phyloP scores from a whole-genome alignment of 495 filamentous ascomycete genomes.

The Annulohypoxylon nitens region DNA sequence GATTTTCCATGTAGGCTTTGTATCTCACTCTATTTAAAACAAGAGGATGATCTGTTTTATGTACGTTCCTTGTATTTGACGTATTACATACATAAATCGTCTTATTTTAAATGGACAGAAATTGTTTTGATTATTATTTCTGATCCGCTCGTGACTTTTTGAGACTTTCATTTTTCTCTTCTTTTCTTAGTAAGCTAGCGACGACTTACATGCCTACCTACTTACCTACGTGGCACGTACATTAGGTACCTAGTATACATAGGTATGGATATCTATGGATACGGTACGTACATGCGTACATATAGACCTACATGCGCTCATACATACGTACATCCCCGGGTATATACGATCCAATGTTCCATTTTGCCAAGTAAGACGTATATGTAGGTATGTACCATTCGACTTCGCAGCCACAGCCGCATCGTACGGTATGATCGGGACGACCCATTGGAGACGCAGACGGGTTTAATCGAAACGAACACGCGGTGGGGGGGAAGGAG shows the following conservation, averaged over 20 bases:
- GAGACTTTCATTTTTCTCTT: constrained; percentile 5
- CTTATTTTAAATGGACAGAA: background rate
- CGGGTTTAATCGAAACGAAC: background rate
- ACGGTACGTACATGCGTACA: background rate
- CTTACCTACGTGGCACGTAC: background rate
- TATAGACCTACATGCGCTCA: background rate
- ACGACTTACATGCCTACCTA: constrained; percentile 3
- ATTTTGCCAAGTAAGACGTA: constrained; percentile 1
- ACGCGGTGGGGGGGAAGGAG: background rate
- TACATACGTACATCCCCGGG: background rate
- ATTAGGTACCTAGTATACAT: too few relatives aligned
- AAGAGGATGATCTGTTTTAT: background rate
- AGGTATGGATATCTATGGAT: background rate
- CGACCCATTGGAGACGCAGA: background rate
- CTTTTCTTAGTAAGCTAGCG: constrained; percentile 15
- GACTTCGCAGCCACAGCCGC: constrained; percentile 3
- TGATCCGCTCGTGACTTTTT: constrained; percentile 19
- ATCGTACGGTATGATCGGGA: constrained; percentile 6
- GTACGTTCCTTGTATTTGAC: background rate
- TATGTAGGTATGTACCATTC: constrained; percentile 7
- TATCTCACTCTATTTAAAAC: background rate
- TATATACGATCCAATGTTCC: background rate
- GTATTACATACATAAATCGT: constrained; percentile 4
- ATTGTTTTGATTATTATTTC: constrained; percentile 11
- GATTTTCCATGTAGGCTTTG: background rate